Evolutionary conservation across 2,329 filamentous ascomycete genomes (phyloP), one percentile per base, ranked within the genome.

Genomic region (Colletotrichum paranaense): DNA sequence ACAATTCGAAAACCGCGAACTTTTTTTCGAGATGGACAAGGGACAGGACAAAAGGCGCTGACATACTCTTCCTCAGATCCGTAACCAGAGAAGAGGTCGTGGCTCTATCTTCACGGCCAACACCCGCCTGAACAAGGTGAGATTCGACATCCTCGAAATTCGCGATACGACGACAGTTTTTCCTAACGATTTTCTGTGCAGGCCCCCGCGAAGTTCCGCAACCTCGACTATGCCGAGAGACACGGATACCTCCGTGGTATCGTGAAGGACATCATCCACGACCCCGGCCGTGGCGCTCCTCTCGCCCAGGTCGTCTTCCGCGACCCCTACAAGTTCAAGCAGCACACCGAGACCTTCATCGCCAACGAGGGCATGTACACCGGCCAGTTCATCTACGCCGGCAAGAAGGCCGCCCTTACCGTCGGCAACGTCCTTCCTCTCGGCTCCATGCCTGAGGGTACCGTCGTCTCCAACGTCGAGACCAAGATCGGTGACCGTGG

Each of bases 351-450:
- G 93, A 99, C 97, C 81, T 98, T 99, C 93, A 99, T 99, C 85
- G 97, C 97, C 88, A 99, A 98, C 90, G 97, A 98, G 91, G 97
- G 97, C 90, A 98, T 98, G 95, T 99, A 98, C 94, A 98, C 97
- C 80, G 97, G 97, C 86, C 97, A 99, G 89, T 99, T 99, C 92
- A 95, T 99, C 93, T 99, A 99, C 89, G 97, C 96, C 85, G 97
- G 97, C 86, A 99, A 99, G 95, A 97, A 98, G 89, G 97, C 97
- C 82, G 90, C 93, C 79, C 92, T 99, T 84, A 98, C 94, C 83
- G 93, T 99, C 87, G 97, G 97, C 87, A 99, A 99, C 92, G 88
- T 99, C 85, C 94, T 99, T 77, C 97, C 97, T 79, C 92, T 99
- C 81, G 91, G 92, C 84, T 95, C 94, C 84, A 94, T 98, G 86